Evolutionary conservation across 1,284 basidiomycete species (phyloP).

Genomic region (Ceratobasidium sp.): DNA sequence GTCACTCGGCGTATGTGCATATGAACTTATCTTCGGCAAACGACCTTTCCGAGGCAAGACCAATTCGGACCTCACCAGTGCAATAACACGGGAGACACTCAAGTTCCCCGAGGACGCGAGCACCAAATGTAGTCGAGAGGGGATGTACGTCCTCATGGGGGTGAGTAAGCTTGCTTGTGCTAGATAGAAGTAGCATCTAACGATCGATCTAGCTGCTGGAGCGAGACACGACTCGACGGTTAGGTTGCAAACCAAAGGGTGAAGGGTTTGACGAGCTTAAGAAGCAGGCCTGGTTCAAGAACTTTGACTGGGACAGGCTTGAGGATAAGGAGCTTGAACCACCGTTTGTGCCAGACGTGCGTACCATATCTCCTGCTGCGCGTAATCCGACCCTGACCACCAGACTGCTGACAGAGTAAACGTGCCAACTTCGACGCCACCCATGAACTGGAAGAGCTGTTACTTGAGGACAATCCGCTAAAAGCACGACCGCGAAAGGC

Average conservation of each 20-base stretch:
- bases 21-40: slow-evolving; percentile 90
- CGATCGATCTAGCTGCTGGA: slow-evolving; percentile 74
- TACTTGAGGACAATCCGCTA: slow-evolving; percentile 96
- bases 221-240: slow-evolving; percentile 80
- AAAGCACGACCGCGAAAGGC: slow-evolving; percentile 94
- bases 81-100: slow-evolving; percentile 80
- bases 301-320: slow-evolving; percentile 87
- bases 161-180: slow-evolving; percentile 60
- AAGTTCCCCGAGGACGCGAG: slow-evolving; percentile 83
- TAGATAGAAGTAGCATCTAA: slow-evolving; percentile 27
- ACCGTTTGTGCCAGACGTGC: slow-evolving; percentile 92
- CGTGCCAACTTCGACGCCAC: slow-evolving; percentile 99
- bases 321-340: slow-evolving; percentile 82
- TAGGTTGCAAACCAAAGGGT: slow-evolving; percentile 81
- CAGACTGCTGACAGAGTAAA: slow-evolving; percentile 71
- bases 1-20: slow-evolving; percentile 93
- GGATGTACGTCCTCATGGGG: slow-evolving; percentile 72
- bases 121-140: slow-evolving; percentile 71
- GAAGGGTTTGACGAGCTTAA: slow-evolving; percentile 84
- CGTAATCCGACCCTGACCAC: slow-evolving; percentile 49
- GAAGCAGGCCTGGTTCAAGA: slow-evolving; percentile 85
- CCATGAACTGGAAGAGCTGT: slow-evolving; percentile 94
- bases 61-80: slow-evolving; percentile 88
- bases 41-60: slow-evolving; percentile 93
- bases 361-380: slow-evolving; percentile 49